Evolutionary conservation across 2,329 filamentous ascomycete species (phyloP).

Genomic region (Bimuria novae-zelandiae): DNA sequence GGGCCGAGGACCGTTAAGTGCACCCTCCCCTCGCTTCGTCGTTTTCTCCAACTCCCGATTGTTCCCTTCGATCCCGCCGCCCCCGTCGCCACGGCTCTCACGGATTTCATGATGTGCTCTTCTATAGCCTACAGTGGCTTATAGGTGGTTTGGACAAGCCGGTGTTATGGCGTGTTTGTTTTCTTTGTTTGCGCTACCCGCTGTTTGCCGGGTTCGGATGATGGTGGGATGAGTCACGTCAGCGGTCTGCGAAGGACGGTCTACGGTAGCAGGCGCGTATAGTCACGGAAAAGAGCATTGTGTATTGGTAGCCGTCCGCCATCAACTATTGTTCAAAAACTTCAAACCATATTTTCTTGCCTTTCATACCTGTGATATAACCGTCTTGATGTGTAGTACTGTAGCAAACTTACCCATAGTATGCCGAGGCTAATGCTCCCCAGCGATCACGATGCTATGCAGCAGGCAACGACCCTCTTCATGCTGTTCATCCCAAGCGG

Average conservation of each 20-base stretch:
- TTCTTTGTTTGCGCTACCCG: constrained; percentile 3
- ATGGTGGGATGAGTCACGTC: background rate
- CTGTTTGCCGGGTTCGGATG: background rate
- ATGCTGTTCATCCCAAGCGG: too few species aligned
- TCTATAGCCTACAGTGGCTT: background rate
- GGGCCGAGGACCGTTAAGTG: constrained; percentile 50
- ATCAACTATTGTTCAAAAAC: constrained; percentile 2
- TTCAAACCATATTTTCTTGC: background rate
- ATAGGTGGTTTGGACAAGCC: constrained; percentile 5
- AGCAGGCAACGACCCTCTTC: too few species aligned
- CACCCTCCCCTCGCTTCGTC: background rate
- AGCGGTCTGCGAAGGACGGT: background rate
- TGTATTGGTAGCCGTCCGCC: background rate
- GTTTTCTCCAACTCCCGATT: background rate
- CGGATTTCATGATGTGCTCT: background rate
- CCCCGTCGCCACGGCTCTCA: background rate
- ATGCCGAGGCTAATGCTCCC: too few species aligned
- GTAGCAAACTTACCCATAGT: too few species aligned
- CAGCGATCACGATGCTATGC: too few species aligned
- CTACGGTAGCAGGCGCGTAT: background rate
- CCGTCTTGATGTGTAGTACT: too few species aligned
- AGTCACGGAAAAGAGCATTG: background rate
- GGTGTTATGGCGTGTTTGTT: constrained; percentile 11
- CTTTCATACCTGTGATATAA: background rate
- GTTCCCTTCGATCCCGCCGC: background rate